Percentiles rank a stretch among this genome's conserved stretches.
phyloP scores from a whole-genome alignment of 768 basidiomycete genomes.

The Agaricus sinodeliciosus region DNA sequence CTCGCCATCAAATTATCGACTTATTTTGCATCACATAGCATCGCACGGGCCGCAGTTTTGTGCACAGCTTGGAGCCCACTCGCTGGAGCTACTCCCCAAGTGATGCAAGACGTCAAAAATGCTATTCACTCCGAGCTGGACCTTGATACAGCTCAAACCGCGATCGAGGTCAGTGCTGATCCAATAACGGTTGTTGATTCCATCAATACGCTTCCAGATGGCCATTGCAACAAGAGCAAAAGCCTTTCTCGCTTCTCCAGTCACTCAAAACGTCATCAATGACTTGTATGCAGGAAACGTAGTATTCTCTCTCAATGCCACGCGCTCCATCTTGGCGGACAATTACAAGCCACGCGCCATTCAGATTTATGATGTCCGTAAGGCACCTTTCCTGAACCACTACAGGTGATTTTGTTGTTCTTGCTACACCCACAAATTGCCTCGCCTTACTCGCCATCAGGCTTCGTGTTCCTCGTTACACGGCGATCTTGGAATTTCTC shows the following conservation, averaged over 20 bases:
- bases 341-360: slow-evolving; percentile 80
- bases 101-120: slow-evolving; percentile 61
- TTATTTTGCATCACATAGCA: slow-evolving; percentile 64
- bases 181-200: background rate
- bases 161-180: slow-evolving; percentile 64
- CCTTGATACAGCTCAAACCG: slow-evolving; percentile 67
- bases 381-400: slow-evolving; percentile 75
- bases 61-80: slow-evolving; percentile 84
- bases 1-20: slow-evolving; percentile 83
- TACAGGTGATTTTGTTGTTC: slow-evolving; percentile 43
- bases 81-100: slow-evolving; percentile 61
- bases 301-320: slow-evolving; percentile 54
- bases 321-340: slow-evolving; percentile 78
- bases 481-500: slow-evolving; percentile 69
- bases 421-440: background rate
- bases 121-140: slow-evolving; percentile 51
- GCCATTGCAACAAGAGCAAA: slow-evolving; percentile 85
- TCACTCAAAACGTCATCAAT: slow-evolving; percentile 82
- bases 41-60: slow-evolving; percentile 73
- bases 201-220: slow-evolving; percentile 43
- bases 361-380: slow-evolving; percentile 61
- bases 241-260: slow-evolving; percentile 71
- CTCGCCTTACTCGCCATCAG: slow-evolving; percentile 25
- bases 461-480: slow-evolving; percentile 78
- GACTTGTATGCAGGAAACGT: slow-evolving; percentile 83